A percentile compares a stretch with the other conserved stretches of the same genome.
phyloP scores from a whole-genome alignment of 768 basidiomycete species.

The Naganishia vishniacii region DNA sequence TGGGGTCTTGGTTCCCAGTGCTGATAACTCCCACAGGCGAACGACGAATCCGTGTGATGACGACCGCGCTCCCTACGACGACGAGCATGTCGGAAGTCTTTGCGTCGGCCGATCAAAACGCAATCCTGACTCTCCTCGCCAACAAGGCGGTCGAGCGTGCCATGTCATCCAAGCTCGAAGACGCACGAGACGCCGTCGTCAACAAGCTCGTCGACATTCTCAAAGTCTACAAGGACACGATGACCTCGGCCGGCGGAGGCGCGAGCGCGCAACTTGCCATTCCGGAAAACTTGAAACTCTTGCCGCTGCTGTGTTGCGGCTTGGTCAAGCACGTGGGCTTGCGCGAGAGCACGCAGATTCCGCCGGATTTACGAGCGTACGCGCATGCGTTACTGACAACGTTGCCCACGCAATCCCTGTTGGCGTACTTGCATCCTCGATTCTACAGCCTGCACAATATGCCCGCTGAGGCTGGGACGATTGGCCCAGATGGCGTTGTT shows the following conservation, averaged over 20 bases:
- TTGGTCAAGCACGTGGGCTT: conserved; percentile 93
- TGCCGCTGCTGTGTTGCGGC: conserved; percentile 83
- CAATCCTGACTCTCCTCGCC: conserved; percentile 73
- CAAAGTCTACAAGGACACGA: conserved; percentile 84
- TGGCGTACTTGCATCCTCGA: conserved; percentile 89
- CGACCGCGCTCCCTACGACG: conserved; percentile 79
- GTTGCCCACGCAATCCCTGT: conserved; percentile 78
- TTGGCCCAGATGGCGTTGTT: conserved; percentile 80
- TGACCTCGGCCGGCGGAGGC: conserved; percentile 87
- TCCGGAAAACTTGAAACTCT: conserved; percentile 87
- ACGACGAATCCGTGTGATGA: conserved; percentile 84
- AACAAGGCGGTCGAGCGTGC: conserved; percentile 90
- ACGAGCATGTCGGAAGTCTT: conserved; percentile 81
- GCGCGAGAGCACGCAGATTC: conserved; percentile 92
- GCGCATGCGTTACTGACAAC: conserved; percentile 87
- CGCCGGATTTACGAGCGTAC: conserved; percentile 91
- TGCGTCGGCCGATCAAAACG: conserved; percentile 82
- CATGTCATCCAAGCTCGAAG: conserved; percentile 77
- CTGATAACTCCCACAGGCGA: conserved; percentile 57
- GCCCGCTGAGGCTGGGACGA: conserved; percentile 85
- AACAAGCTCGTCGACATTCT: conserved; percentile 80
- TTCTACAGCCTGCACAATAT: conserved; percentile 97
- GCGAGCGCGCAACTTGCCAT: conserved; percentile 90
- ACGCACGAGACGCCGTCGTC: conserved; percentile 75
- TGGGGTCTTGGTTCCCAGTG: no score